These are phyloP conservation scores for Tulasnella sp. DNA, from an alignment of 768 basidiomycete genomes.

Conservation along the genomic window DNA sequence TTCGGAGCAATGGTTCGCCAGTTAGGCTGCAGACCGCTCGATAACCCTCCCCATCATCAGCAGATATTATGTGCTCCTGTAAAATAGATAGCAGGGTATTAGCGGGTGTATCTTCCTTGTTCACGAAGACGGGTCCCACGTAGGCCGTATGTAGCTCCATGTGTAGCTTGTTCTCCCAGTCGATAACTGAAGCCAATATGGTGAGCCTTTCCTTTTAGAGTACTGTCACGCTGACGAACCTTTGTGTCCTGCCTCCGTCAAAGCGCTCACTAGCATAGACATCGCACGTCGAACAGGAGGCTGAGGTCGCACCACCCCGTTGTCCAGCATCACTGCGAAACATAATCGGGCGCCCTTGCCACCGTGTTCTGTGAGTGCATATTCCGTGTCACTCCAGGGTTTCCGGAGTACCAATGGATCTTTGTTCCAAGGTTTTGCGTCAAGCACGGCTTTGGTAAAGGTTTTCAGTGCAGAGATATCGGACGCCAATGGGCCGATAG, in stretches of 20 bases:
- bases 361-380: slow-evolving; percentile 47
- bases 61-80: slow-evolving; percentile 42
- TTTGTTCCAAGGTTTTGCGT: slow-evolving; percentile 58
- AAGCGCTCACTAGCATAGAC: slow-evolving; percentile 52
- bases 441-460: slow-evolving; percentile 64
- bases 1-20: slow-evolving; percentile 56
- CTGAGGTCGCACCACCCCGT: slow-evolving; percentile 56
- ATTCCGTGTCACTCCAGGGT: slow-evolving; percentile 59
- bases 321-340: slow-evolving; percentile 64
- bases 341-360: slow-evolving; percentile 45
- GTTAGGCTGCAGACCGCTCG: slow-evolving; percentile 28
- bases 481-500: slow-evolving; percentile 66
- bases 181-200: slow-evolving; percentile 50
- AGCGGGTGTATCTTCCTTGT: background rate
- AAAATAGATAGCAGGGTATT: background rate
- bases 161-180: slow-evolving; percentile 62
- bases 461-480: slow-evolving; percentile 58
- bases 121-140: slow-evolving; percentile 39
- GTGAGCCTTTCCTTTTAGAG: background rate
- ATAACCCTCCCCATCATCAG: slow-evolving; percentile 52
- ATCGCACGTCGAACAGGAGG: slow-evolving; percentile 64
- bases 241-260: slow-evolving; percentile 60
- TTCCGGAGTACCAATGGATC: slow-evolving; percentile 60
- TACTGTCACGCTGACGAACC: slow-evolving; percentile 41
- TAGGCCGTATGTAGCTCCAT: slow-evolving; percentile 43